A percentile compares a stretch with the other conserved stretches of the same genome.
Conservation (phyloP, 2,329 filamentous ascomycete species). For the Hymenoscyphus fraxineus region DNA sequence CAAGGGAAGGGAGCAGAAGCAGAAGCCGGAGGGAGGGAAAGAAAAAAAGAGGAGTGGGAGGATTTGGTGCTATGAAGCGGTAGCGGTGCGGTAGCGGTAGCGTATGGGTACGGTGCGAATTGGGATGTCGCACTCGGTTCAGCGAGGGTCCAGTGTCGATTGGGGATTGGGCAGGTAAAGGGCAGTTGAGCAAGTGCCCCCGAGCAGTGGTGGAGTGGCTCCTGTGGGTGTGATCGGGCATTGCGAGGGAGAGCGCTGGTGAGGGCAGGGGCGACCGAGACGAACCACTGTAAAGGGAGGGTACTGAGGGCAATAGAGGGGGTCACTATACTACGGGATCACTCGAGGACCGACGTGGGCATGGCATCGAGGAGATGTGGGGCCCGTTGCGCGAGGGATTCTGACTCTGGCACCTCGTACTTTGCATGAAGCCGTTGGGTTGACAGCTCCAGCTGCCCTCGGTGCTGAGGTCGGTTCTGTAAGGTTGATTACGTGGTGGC, state of each 20-base stretch:
- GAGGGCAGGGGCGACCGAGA: neutral
- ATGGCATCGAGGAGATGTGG: neutral
- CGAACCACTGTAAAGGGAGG: too few species aligned
- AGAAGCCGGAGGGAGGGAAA: neutral
- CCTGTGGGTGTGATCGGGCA: neutral
- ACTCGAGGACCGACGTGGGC: neutral
- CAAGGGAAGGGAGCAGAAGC: constrained; percentile 4
- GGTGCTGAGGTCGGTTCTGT: neutral
- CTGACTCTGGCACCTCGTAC: too few species aligned
- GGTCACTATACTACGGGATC: too few species aligned
- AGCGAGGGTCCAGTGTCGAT: neutral
- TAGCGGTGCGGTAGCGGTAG: too few species aligned
- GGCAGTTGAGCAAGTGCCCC: neutral
- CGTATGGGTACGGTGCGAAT: neutral
- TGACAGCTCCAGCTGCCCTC: too few species aligned
- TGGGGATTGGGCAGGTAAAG: neutral
- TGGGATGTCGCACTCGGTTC: constrained; percentile 8
- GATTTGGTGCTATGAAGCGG: constrained; percentile 8
- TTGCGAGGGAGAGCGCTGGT: neutral
- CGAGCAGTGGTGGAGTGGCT: neutral
- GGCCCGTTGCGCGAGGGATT: neutral
- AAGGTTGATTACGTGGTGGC: neutral
- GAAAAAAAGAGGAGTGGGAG: constrained; percentile 9
- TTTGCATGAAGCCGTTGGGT: too few species aligned
- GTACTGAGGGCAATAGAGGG: too few species aligned